phyloP scores from a whole-genome alignment of 495 filamentous ascomycete genomes.

The Glonium stellatum region DNA sequence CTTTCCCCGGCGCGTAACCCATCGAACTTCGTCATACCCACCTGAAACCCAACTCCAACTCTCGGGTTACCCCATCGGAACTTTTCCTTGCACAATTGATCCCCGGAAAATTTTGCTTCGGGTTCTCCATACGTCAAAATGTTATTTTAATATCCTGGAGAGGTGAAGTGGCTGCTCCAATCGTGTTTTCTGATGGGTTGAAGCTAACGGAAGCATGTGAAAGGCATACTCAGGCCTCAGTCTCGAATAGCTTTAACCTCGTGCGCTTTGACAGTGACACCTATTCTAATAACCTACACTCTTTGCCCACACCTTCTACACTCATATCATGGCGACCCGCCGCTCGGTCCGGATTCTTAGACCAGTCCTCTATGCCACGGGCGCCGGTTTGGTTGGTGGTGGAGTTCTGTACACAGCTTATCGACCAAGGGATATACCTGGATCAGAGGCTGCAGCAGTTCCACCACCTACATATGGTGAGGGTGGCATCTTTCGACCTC shows the following conservation, averaged over 20 bases:
- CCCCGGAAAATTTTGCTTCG: conserved; percentile 1
- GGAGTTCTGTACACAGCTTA: conserved; percentile 70
- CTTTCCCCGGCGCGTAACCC: conserved; percentile 1
- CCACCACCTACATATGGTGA: conserved; percentile 73
- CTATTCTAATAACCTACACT: neutral
- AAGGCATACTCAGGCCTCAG: conserved; percentile 2
- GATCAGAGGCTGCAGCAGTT: conserved; percentile 69
- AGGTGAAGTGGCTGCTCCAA: neutral
- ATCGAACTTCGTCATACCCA: conserved; percentile 2
- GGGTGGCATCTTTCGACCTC: conserved; percentile 70
- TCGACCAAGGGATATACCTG: conserved; percentile 79
- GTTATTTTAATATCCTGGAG: neutral
- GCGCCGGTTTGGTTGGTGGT: conserved; percentile 49
- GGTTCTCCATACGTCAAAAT: neutral
- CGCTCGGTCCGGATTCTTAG: conserved; percentile 50
- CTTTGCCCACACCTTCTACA: neutral
- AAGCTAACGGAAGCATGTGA: conserved; percentile 1
- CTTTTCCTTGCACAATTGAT: neutral
- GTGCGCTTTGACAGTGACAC: neutral
- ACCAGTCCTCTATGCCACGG: conserved; percentile 56
- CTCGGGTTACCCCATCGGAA: neutral
- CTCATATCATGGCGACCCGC: conserved; percentile 53
- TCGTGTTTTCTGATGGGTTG: neutral
- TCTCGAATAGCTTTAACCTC: neutral
- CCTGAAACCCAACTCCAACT: neutral